Base-by-base conservation (phyloP, 768 basidiomycete species). In the Suillus cothurnatus region DNA sequence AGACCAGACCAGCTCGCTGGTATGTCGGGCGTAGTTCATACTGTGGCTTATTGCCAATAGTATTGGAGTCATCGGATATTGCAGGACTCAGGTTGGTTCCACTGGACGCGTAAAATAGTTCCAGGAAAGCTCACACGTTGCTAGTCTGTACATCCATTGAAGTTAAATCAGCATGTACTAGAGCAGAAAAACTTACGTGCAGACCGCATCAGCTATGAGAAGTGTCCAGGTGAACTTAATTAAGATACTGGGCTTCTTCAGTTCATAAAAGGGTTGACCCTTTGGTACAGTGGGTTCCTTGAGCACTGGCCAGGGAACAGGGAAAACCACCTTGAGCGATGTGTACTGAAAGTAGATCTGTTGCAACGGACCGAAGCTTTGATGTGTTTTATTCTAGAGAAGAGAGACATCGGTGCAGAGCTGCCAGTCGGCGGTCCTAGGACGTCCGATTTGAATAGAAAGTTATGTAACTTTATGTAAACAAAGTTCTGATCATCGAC, bases 11-110 rank as follows among this genome's bases (percentile, higher is more conserved):
- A 53, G 73, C 67, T 1, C 75, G 73, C 11, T 77, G 75, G 43
- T 71, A 75, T 2, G 53, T 41, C 12, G 76, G 75, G n/a, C 75
- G 76, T 47, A 73, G 75, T 34, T 71, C 74, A 61, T 63, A 63
- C 58, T 62, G 67, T 3, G 69, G 49, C 11, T 63, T 56, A 1
- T 55, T 55, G 53, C 53, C 53, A 14, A 21, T n/a, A 32, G 53
- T 14, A 55, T 69, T 71, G 60, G 70, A 65, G 41, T 62, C 61
- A 28, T 71, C 62, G 6, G 49, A 28, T 15, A 59, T 41, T 8
- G 69, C 53, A n/a, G 2, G 58, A 41, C 38, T 59, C 19, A 5
- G 39, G 39, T 31, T 26, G 69, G 63, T 2, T 72, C 67, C 34
- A 32, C 61, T 15, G 31, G 45, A 57, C 72, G 61, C 19, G 72